These are phyloP conservation scores for Cladosporium oxysporum DNA, from an alignment of 2,329 filamentous ascomycete species.

Conservation along the genomic window DNA sequence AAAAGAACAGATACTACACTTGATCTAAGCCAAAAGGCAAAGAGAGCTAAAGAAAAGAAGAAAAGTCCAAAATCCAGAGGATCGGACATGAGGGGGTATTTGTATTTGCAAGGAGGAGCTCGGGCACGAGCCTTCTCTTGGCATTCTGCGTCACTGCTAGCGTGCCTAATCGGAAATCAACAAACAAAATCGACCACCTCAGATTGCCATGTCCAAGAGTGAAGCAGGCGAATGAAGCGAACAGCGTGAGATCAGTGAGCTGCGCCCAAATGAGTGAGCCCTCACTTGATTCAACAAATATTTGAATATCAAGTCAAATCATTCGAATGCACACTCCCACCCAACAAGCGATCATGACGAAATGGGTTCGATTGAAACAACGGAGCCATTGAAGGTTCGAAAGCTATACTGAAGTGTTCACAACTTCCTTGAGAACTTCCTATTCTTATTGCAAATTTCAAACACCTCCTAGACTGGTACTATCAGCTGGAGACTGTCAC, in stretches of 20 bases:
- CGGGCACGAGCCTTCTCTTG: neutral
- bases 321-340: neutral
- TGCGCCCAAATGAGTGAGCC: neutral
- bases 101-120: too few species aligned
- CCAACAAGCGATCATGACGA: neutral
- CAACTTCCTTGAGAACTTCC: neutral
- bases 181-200: neutral
- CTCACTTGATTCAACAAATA: neutral
- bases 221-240: too few species aligned
- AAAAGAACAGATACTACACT: conserved; percentile 21
- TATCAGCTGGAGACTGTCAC: neutral
- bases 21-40: conserved; percentile 10
- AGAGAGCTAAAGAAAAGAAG: conserved; percentile 1
- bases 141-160: neutral
- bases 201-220: neutral
- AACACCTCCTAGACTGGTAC: neutral
- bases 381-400: neutral
- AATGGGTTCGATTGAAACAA: neutral
- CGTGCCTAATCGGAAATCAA: neutral
- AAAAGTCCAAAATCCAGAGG: too few species aligned
- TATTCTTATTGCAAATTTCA: neutral
- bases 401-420: neutral
- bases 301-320: neutral
- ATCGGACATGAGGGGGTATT: too few species aligned
- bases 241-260: neutral